Conservation (phyloP, 1,284 basidiomycete species). For the Agaricales sp. region DNA sequence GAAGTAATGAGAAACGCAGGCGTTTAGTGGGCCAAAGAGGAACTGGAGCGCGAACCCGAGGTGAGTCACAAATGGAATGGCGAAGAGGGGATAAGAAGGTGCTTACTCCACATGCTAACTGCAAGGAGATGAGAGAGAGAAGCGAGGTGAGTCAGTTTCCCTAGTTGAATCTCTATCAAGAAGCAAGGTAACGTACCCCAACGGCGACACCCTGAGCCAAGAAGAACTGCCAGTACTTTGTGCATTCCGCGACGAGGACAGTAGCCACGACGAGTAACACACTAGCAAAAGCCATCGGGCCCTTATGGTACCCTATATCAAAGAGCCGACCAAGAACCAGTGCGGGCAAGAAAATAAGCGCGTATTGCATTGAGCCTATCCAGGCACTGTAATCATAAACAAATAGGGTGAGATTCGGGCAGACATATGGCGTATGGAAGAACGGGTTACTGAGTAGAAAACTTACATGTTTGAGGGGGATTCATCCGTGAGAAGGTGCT, state of each 20-base stretch:
- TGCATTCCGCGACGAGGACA: slow-evolving; percentile 46
- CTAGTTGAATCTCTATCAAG: background rate
- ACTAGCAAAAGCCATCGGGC: slow-evolving; percentile 33
- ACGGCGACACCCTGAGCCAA: slow-evolving; percentile 37
- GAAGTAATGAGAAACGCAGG: slow-evolving; percentile 43
- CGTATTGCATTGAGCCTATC: slow-evolving; percentile 49
- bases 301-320: slow-evolving; percentile 45
- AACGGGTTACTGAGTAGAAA: background rate
- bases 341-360: slow-evolving; percentile 32
- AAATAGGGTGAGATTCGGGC: too few relatives aligned
- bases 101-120: slow-evolving; percentile 29
- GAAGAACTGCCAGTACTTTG: slow-evolving; percentile 48
- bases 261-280: slow-evolving; percentile 35
- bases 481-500: slow-evolving; percentile 24
- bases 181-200: slow-evolving; percentile 27
- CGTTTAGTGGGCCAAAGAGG: slow-evolving; percentile 36
- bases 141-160: background rate
- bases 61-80: background rate
- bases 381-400: slow-evolving; percentile 36
- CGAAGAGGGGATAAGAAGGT: background rate
- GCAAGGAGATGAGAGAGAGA: background rate
- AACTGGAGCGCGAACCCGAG: slow-evolving; percentile 9
- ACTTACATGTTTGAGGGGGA: slow-evolving; percentile 48
- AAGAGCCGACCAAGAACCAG: slow-evolving; percentile 43
- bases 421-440: slow-evolving; percentile 6